Evolutionary conservation across 805 yeast species (phyloP).

Genomic region (Zygoascus ofunaensis): DNA sequence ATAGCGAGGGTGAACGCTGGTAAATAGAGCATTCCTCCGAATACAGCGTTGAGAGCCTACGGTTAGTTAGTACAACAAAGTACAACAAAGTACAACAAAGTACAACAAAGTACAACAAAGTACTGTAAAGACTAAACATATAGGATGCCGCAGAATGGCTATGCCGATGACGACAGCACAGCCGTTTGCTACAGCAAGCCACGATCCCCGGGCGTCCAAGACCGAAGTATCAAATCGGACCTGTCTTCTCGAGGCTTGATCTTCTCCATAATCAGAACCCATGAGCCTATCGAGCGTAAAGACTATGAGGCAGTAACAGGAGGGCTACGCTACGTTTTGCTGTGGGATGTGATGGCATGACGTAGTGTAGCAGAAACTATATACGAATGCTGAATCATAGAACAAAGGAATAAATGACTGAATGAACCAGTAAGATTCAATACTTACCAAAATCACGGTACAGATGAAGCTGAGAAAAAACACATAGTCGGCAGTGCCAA

Average conservation of each 20-base stretch:
- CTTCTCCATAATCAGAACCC: constrained; percentile 31
- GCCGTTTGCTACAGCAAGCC: constrained; percentile 9
- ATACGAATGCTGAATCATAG: too few species aligned
- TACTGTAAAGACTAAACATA: constrained; percentile 4
- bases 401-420: not conserved
- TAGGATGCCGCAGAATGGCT: constrained; percentile 6
- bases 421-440: not conserved
- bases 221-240: constrained; percentile 20
- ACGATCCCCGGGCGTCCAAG: constrained; percentile 16
- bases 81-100: not conserved
- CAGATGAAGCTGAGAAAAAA: constrained; percentile 18
- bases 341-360: too few species aligned
- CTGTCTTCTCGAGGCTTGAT: constrained; percentile 19
- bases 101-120: not conserved
- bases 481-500: constrained; percentile 18
- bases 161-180: not conserved
- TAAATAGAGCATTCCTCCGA: constrained; percentile 19
- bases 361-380: too few species aligned
- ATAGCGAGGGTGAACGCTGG: constrained; percentile 27
- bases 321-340: too few species aligned
- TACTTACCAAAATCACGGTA: constrained; percentile 18
- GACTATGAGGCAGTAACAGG: constrained; percentile 29
- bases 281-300: constrained; percentile 22
- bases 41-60: constrained; percentile 10
- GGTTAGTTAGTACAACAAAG: constrained; percentile 7